Evolutionary conservation across 345 rosid genomes (phyloP).

Genomic region (Gynandropsis gynandra): DNA sequence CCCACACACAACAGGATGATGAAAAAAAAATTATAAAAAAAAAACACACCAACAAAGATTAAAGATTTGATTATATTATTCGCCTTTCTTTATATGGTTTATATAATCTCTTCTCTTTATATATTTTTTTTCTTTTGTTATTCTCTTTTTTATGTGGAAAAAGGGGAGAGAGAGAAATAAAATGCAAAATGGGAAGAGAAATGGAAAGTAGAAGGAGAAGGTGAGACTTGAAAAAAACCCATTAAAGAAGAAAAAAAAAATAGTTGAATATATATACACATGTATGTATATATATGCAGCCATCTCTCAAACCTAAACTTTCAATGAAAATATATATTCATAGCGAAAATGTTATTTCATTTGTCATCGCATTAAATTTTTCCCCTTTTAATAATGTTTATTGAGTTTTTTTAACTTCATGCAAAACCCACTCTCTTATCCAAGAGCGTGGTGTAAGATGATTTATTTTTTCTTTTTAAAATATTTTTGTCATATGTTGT

Average conservation of each 20-base stretch:
- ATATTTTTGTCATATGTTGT: neutral
- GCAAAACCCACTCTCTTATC: slow-evolving; percentile 5
- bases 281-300: slow-evolving; percentile 26
- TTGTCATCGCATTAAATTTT: slow-evolving; percentile 21
- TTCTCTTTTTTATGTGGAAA: neutral
- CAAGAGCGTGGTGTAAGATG: slow-evolving; percentile 5
- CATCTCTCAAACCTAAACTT: slow-evolving; percentile 35
- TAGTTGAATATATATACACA: slow-evolving; percentile 11
- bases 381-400: slow-evolving; percentile 6
- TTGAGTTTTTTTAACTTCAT: slow-evolving; percentile 10
- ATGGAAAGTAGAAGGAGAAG: slow-evolving; percentile 27
- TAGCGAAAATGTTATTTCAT: neutral
- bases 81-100: slow-evolving; percentile 7
- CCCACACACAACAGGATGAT: slow-evolving; percentile 27
- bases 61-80: slow-evolving; percentile 17
- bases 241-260: slow-evolving; percentile 26
- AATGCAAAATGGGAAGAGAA: too few relatives aligned
- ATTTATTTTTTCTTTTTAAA: neutral
- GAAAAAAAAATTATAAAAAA: slow-evolving; percentile 22
- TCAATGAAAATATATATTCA: slow-evolving; percentile 11
- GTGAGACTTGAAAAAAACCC: slow-evolving; percentile 31
- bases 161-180: neutral
- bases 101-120: slow-evolving; percentile 24
- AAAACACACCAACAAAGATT: slow-evolving; percentile 7
- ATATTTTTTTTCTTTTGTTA: neutral